Evolutionary conservation across 1,284 basidiomycete genomes (phyloP).

Genomic region (Sporisorium reilianum): DNA sequence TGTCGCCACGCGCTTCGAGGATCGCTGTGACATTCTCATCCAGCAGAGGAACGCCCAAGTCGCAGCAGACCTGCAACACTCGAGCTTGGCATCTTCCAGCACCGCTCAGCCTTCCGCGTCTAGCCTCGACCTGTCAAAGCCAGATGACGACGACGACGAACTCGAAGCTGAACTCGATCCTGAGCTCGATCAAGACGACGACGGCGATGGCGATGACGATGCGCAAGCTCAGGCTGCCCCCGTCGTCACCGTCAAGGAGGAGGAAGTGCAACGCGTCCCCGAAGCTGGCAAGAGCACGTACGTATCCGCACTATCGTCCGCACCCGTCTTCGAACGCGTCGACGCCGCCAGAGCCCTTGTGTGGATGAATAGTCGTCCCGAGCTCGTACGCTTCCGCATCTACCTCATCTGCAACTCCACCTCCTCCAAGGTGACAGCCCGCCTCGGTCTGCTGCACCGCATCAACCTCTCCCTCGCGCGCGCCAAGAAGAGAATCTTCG

Average conservation of each 20-base stretch:
- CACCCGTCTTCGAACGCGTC: conserved; percentile 39
- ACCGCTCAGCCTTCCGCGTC: not conserved
- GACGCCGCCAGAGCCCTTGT: conserved; percentile 32
- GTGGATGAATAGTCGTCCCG: conserved; percentile 56
- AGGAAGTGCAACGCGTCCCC: conserved; percentile 12
- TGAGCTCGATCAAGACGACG: conserved; percentile 10
- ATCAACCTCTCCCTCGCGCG: conserved; percentile 20
- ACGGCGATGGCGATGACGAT: conserved; percentile 17
- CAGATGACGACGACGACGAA: conserved; percentile 9
- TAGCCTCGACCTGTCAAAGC: not conserved
- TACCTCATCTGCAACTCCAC: conserved; percentile 36
- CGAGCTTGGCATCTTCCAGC: not conserved
- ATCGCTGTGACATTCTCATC: conserved; percentile 47
- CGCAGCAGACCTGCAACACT: conserved; percentile 15
- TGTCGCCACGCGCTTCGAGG: conserved; percentile 43
- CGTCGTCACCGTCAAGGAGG: conserved; percentile 29
- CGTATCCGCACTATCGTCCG: not conserved
- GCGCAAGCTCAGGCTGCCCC: conserved; percentile 25
- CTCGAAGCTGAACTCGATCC: not conserved
- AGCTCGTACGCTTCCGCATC: conserved; percentile 48
- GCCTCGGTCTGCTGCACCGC: conserved; percentile 19
- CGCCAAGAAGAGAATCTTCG: conserved; percentile 14
- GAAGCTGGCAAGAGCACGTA: not conserved
- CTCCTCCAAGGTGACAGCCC: conserved; percentile 31
- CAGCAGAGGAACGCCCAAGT: conserved; percentile 46